Conservation (phyloP, 148 eudicot species). For the Linanthus parryae region DNA sequence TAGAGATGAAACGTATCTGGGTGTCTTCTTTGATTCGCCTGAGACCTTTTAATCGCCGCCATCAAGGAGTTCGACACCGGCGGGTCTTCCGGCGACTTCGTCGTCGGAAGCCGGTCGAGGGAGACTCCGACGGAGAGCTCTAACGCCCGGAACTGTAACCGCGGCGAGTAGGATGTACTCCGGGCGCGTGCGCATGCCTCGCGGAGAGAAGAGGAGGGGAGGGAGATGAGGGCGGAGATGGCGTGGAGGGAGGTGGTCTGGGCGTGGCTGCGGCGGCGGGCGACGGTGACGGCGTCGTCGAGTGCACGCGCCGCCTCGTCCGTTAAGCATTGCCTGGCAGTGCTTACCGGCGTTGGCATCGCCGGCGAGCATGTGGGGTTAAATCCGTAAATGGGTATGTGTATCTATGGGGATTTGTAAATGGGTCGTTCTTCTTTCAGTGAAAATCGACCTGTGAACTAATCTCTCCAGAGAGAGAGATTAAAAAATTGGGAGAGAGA, state of each 20-base stretch:
- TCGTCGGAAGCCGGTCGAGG: constrained; percentile 58
- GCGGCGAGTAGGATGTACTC: constrained; percentile 47
- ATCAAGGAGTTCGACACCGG: constrained; percentile 84
- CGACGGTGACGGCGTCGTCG: constrained; percentile 83
- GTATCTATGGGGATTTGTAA: not conserved
- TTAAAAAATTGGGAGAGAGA: not conserved
- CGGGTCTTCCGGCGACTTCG: constrained; percentile 40
- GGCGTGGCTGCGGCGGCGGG: constrained; percentile 73
- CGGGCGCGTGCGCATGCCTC: constrained; percentile 64
- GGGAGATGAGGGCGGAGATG: constrained; percentile 62
- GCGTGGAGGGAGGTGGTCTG: constrained; percentile 93
- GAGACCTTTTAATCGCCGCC: constrained; percentile 92
- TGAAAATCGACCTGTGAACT: not conserved
- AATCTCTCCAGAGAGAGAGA: not conserved
- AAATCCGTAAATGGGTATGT: not conserved
- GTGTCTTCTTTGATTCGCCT: constrained; percentile 83
- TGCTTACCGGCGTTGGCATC: constrained; percentile 91
- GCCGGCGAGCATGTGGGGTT: constrained; percentile 19
- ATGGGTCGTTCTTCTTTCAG: not conserved
- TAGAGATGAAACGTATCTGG: constrained; percentile 70
- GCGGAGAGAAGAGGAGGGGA: constrained; percentile 58
- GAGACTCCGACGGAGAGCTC: constrained; percentile 75
- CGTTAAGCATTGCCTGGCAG: constrained; percentile 85
- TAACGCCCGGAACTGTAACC: constrained; percentile 72
- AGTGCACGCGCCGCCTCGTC: constrained; percentile 62